phyloP scores from a whole-genome alignment of 2,329 filamentous ascomycete species.

The Lasiodiplodia citricola region DNA sequence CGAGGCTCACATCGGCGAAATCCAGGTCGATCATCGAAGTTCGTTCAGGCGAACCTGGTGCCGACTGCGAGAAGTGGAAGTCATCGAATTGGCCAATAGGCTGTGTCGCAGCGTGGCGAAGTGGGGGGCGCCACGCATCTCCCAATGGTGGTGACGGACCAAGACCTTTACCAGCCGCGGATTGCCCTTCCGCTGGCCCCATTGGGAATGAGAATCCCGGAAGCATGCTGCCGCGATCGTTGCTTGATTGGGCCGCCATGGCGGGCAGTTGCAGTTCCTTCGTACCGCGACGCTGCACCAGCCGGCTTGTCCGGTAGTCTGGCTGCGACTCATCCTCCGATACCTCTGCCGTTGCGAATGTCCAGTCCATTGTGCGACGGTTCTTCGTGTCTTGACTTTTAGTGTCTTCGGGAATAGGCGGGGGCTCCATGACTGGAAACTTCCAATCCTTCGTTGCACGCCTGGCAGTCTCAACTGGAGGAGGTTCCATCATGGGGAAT shows the following conservation, averaged over 20 bases:
- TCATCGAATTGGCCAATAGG: conserved; percentile 46
- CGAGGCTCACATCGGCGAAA: conserved; percentile 44
- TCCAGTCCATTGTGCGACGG: conserved; percentile 53
- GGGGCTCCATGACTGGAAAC: conserved; percentile 43
- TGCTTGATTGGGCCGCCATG: conserved; percentile 24
- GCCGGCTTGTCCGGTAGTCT: conserved; percentile 36
- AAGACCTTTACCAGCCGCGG: conserved; percentile 28
- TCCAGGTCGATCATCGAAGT: conserved; percentile 55
- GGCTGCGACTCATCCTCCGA: conserved; percentile 36
- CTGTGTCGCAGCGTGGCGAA: conserved; percentile 50
- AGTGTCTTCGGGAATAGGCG: conserved; percentile 17
- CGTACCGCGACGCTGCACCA: conserved; percentile 40
- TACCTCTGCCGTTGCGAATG: conserved; percentile 52
- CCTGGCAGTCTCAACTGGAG: conserved; percentile 31
- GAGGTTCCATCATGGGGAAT: conserved; percentile 52
- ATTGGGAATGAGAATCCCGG: conserved; percentile 23
- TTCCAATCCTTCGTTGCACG: conserved; percentile 54
- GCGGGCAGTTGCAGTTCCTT: conserved; percentile 39
- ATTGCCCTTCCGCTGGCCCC: neutral
- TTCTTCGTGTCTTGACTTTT: conserved; percentile 32
- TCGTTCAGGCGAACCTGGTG: conserved; percentile 42
- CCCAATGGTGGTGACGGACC: conserved; percentile 39
- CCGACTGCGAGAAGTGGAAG: conserved; percentile 42
- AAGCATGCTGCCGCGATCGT: conserved; percentile 7
- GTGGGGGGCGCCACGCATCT: conserved; percentile 44